A percentile compares a stretch with the other conserved stretches of the same genome.
These are phyloP conservation scores for Drechslerella coelobrocha DNA, from an alignment of 2,329 filamentous ascomycete species.

Conservation along the genomic window DNA sequence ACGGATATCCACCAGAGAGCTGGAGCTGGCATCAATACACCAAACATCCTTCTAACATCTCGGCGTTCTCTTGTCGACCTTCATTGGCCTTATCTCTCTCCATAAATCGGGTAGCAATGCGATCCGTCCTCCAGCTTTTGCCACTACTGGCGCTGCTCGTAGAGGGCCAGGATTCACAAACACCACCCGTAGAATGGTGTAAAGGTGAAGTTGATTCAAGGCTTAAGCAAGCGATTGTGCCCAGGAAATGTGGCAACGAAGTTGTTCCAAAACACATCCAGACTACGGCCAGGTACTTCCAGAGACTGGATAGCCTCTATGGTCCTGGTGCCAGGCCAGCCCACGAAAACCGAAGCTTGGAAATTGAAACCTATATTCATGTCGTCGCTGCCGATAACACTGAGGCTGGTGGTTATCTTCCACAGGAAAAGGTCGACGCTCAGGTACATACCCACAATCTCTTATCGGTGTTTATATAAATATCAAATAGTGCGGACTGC, in stretches of 20 bases:
- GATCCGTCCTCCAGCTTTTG: conserved; percentile 30
- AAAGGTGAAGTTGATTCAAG: too few species aligned
- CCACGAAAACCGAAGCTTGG: conserved; percentile 24
- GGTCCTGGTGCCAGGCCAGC: conserved; percentile 33
- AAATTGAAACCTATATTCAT: conserved; percentile 57
- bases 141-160: conserved; percentile 36
- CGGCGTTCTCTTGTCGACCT: neutral
- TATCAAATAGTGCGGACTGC: neutral
- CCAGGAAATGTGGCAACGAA: conserved; percentile 44
- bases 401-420: conserved; percentile 54
- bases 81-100: conserved; percentile 1
- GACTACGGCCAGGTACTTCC: conserved; percentile 30
- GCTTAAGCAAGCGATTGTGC: too few species aligned
- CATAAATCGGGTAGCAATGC: conserved; percentile 23
- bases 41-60: neutral
- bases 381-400: conserved; percentile 55
- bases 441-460: conserved; percentile 52
- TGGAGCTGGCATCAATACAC: neutral
- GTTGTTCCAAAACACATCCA: conserved; percentile 24
- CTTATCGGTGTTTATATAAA: neutral
- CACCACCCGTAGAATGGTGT: too few species aligned
- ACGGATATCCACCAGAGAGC: neutral
- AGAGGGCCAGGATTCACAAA: too few species aligned
- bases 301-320: conserved; percentile 37
- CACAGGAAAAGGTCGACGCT: conserved; percentile 51